Evolutionary conservation across 164 flowering plant genomes (phyloP).

Genomic region (Kingdonia uniflora): DNA sequence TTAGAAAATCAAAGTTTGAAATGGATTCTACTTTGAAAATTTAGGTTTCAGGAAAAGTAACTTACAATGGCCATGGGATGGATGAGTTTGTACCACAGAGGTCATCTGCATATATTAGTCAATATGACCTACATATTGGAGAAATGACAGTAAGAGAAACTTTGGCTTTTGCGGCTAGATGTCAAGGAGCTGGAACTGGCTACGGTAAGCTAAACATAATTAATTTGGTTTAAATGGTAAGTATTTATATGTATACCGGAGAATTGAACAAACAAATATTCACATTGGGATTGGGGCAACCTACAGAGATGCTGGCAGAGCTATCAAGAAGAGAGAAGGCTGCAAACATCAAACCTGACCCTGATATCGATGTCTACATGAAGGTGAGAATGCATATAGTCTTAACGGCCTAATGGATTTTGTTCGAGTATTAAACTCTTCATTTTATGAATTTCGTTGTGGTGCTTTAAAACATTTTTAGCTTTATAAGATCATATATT

Average conservation of each 20-base stretch:
- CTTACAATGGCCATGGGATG: conserved; percentile 62
- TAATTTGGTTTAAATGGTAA: neutral
- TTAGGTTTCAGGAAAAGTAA: conserved; percentile 49
- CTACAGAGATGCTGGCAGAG: conserved; percentile 56
- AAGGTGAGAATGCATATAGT: conserved; percentile 28
- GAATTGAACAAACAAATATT: neutral
- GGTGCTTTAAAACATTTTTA: too few relatives aligned
- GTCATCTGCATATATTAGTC: conserved; percentile 57
- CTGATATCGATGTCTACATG: conserved; percentile 65
- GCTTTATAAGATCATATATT: too few relatives aligned
- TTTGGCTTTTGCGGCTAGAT: conserved; percentile 49
- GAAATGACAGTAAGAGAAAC: conserved; percentile 57
- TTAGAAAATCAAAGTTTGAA: conserved; percentile 1
- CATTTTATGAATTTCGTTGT: too few relatives aligned
- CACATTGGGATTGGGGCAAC: too few relatives aligned
- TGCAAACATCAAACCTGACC: conserved; percentile 58
- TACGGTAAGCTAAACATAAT: conserved; percentile 24
- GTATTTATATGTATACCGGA: neutral
- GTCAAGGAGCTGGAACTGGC: conserved; percentile 57
- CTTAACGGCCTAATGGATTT: too few relatives aligned
- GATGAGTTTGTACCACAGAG: conserved; percentile 65
- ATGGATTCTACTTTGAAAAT: neutral
- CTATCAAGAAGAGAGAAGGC: conserved; percentile 59
- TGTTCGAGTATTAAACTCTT: too few relatives aligned
- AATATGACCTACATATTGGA: conserved; percentile 50